These are phyloP conservation scores for Polytrichum formosum DNA, from an alignment of 225 moss, liverwort and hornwort species.

Conservation along the genomic window DNA sequence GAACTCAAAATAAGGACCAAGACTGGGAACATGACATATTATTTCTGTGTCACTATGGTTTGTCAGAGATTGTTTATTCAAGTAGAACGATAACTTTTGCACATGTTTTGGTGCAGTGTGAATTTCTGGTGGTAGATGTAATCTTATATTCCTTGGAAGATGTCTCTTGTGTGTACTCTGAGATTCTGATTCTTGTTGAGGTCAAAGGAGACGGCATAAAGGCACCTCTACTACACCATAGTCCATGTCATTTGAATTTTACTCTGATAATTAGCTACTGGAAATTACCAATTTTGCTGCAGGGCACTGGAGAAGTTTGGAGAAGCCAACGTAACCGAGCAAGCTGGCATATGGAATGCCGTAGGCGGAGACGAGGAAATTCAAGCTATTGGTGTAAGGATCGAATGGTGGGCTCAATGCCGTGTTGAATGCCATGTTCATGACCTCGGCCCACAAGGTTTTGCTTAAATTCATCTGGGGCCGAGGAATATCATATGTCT, in stretches of 20 bases:
- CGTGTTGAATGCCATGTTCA: not conserved
- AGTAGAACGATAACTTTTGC: not conserved
- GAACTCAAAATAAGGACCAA: not conserved
- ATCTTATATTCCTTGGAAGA: too few relatives aligned
- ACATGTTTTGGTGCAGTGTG: too few relatives aligned
- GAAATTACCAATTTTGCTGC: constrained; percentile 31
- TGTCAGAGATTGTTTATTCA: not conserved
- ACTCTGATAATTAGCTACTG: not conserved
- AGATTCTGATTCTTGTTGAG: not conserved
- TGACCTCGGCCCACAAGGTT: not conserved
- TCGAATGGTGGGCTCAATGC: constrained; percentile 35
- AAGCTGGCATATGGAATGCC: constrained; percentile 47
- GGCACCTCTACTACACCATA: not conserved
- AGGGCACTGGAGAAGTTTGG: constrained; percentile 10
- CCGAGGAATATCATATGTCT: not conserved
- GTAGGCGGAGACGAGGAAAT: constrained; percentile 39
- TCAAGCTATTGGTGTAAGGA: constrained; percentile 27
- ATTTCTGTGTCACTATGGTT: not conserved
- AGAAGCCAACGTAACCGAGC: constrained; percentile 41
- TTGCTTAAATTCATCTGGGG: not conserved
- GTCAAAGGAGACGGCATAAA: not conserved
- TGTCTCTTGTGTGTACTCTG: too few relatives aligned
- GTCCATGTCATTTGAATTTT: not conserved
- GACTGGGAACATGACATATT: not conserved
- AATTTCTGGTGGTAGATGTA: too few relatives aligned